A percentile compares a stretch with the other conserved stretches of the same genome.
Evolutionary conservation across 495 filamentous ascomycete genomes (phyloP).

Genomic region (Hypoxylon lienhwacheense): DNA sequence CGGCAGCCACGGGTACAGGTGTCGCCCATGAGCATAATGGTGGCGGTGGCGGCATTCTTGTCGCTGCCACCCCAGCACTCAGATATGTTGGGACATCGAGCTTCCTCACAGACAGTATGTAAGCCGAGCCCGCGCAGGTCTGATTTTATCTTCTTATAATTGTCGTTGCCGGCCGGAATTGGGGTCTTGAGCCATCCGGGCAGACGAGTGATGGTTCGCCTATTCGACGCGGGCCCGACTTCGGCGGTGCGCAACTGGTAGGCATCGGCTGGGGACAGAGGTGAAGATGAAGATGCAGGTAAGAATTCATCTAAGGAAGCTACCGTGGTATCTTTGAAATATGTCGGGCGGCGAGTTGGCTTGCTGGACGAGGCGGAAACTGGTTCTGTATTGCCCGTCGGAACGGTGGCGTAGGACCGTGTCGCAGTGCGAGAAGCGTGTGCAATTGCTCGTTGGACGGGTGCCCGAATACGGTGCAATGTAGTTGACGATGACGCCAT

Average conservation of each 20-base stretch:
- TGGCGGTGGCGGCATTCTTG: slow-evolving; percentile 90
- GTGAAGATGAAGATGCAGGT: slow-evolving; percentile 40
- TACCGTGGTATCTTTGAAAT: slow-evolving; percentile 82
- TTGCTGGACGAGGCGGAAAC: slow-evolving; percentile 14
- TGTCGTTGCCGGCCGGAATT: slow-evolving; percentile 71
- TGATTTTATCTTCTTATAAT: slow-evolving; percentile 90
- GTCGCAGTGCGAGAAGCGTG: slow-evolving; percentile 12
- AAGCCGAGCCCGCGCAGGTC: slow-evolving; percentile 87
- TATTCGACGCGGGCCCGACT: slow-evolving; percentile 78
- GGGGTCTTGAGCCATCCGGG: slow-evolving; percentile 96
- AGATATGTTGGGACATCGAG: slow-evolving; percentile 93
- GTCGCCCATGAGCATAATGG: slow-evolving; percentile 99
- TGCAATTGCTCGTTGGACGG: slow-evolving; percentile 32
- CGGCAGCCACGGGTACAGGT: slow-evolving; percentile 96
- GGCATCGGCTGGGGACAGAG: slow-evolving; percentile 57
- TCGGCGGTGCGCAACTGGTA: slow-evolving; percentile 74
- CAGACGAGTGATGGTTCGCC: slow-evolving; percentile 85
- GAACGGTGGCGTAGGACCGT: slow-evolving; percentile 39
- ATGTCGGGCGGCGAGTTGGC: slow-evolving; percentile 56
- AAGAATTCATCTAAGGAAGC: slow-evolving; percentile 88
- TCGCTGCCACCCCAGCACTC: slow-evolving; percentile 94
- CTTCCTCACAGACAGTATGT: slow-evolving; percentile 97
- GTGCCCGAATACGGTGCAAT: slow-evolving; percentile 27
- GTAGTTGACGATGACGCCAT: slow-evolving; percentile 33
- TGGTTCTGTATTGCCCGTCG: slow-evolving; percentile 23